Evolutionary conservation across 116 monocot genomes (phyloP), one percentile per base, ranked within the genome.

Genomic region (Dioscorea cayenensis): DNA sequence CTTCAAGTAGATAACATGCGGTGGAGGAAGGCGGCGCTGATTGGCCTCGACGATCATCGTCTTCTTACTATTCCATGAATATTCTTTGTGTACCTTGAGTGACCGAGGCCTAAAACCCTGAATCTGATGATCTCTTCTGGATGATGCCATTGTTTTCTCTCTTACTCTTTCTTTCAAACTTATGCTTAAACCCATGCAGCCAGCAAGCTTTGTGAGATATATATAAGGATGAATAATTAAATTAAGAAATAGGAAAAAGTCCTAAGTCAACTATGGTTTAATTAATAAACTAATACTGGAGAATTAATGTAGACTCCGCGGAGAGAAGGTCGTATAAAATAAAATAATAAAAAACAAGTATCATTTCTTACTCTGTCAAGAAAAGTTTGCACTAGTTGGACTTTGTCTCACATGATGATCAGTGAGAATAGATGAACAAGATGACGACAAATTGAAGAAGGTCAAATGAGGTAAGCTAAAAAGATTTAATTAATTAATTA

Each of bases 1-100:
- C 17, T 82, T 79, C 8, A 81, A 79, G 80, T 92, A 84, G 67
- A 87, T 29, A 35, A 71, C 23, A 16, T 60, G 60, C 36, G 71
- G 71, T 29, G 51, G 19, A 2, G 14, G 60, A 21, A 21, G 25
- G 14, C 29, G 7, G 43, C 50, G 66, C 25, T 4, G 72, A 36
- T 20, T 21, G 63, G 25, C 13, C 4, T 7, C 7, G 11, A 29
- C 2, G 11, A 17, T 29, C 36, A 32, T 32, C 32, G 35, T 36
- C 25, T 70, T 77, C 71, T 77, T 77, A 18, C 64, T 22, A 21
- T 65, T 71, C 65, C 64, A 82, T 0, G 77, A 69, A 28, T 58
- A 43, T 9, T 49, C 73, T 55, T 23, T 13, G 14, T 71, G 65
- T 58, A 43, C 7, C 43, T 43, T 43, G 36, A 66, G 66, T 9